These are phyloP conservation scores for Botryotinia globosa DNA, from an alignment of 2,329 filamentous ascomycete species.

Conservation along the genomic window DNA sequence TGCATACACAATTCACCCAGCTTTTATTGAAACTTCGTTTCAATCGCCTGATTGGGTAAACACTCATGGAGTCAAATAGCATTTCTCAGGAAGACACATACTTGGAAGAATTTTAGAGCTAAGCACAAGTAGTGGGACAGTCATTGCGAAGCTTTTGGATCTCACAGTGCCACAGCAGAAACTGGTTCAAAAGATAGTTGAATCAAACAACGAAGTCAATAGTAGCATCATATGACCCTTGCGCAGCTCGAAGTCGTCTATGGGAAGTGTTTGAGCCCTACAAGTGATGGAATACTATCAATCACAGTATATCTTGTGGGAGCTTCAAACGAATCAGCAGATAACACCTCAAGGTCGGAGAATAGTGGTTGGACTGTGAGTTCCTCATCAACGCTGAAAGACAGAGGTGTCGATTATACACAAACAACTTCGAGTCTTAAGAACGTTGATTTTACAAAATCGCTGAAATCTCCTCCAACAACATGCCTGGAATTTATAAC, in stretches of 20 bases:
- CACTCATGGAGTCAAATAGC: background rate
- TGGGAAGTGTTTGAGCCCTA: background rate
- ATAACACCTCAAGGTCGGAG: background rate
- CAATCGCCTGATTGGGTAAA: background rate
- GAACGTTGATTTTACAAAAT: background rate
- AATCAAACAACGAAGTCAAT: background rate
- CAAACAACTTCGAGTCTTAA: background rate
- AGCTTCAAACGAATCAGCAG: background rate
- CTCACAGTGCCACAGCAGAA: background rate
- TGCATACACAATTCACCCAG: slow-evolving; percentile 1
- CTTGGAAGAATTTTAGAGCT: background rate
- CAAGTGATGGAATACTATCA: background rate
- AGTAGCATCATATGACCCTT: background rate
- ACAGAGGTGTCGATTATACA: background rate
- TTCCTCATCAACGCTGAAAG: background rate
- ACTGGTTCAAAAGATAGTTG: background rate
- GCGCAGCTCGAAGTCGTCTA: background rate
- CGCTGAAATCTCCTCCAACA: background rate
- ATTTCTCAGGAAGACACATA: background rate
- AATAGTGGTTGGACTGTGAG: background rate
- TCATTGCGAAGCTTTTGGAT: background rate
- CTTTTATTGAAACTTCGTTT: background rate
- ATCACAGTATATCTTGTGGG: background rate
- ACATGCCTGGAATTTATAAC: background rate
- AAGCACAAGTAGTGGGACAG: background rate